A percentile compares a stretch with the other conserved stretches of the same genome.
phyloP scores from a whole-genome alignment of 352 stramenopile species.

The Phytophthora meadii region DNA sequence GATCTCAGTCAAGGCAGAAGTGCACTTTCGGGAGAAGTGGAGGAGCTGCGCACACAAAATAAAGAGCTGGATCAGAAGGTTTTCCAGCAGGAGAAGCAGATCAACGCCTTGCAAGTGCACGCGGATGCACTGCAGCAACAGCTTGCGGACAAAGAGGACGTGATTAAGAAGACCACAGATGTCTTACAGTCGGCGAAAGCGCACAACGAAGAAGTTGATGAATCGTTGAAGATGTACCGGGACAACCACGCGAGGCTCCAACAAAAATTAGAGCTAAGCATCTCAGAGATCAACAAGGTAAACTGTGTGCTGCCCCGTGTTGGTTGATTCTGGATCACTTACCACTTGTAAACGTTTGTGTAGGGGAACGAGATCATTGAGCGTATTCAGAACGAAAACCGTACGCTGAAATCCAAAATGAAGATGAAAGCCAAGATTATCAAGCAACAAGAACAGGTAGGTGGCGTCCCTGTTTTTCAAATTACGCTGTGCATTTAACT shows the following conservation, averaged over 20 bases:
- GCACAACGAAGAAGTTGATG: conserved; percentile 86
- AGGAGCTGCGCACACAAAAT: conserved; percentile 67
- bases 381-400: conserved; percentile 87
- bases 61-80: conserved; percentile 83
- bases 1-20: conserved; percentile 60
- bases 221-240: conserved; percentile 89
- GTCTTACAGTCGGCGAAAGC: conserved; percentile 67
- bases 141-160: conserved; percentile 77
- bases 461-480: background rate
- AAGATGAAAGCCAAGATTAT: conserved; percentile 91
- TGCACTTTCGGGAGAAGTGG: conserved; percentile 53
- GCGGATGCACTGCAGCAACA: conserved; percentile 77
- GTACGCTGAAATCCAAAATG: conserved; percentile 79
- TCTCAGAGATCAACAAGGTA: conserved; percentile 93
- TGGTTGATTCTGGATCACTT: background rate
- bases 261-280: conserved; percentile 89
- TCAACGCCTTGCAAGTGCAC: conserved; percentile 81
- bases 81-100: conserved; percentile 87
- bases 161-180: conserved; percentile 77
- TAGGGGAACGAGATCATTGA: conserved; percentile 92
- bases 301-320: background rate
- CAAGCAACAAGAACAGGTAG: conserved; percentile 87
- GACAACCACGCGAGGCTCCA: conserved; percentile 85
- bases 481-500: background rate
- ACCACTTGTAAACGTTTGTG: background rate